phyloP scores from a whole-genome alignment of 129 eudicot species.

The Artemisia argyi region DNA sequence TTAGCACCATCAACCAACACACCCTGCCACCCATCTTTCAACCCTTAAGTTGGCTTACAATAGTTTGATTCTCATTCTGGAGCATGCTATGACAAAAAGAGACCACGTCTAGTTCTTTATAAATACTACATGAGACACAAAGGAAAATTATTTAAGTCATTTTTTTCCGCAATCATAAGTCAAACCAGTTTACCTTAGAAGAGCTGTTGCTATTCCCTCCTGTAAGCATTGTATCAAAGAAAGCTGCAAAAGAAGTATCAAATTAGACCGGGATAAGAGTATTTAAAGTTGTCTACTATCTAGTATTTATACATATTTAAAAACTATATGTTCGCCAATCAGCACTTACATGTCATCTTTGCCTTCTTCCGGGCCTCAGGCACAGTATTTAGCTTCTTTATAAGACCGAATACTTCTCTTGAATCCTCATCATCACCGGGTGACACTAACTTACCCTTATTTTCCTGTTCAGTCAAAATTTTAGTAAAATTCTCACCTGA shows the following conservation, averaged over 20 bases:
- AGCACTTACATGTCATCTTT: conserved; percentile 57
- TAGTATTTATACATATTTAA: background rate
- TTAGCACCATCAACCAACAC: too few species aligned
- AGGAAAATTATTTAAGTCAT: too few species aligned
- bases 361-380: conserved; percentile 59
- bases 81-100: too few species aligned
- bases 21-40: too few species aligned
- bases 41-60: too few species aligned
- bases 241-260: conserved; percentile 51
- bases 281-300: background rate
- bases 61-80: too few species aligned
- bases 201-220: conserved; percentile 68
- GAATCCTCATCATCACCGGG: conserved; percentile 66
- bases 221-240: conserved; percentile 58
- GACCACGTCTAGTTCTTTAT: too few species aligned
- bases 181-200: background rate
- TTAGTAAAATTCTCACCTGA: conserved; percentile 1
- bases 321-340: conserved; percentile 3
- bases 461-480: conserved; percentile 43
- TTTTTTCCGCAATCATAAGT: too few species aligned
- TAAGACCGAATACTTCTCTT: conserved; percentile 78
- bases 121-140: too few species aligned
- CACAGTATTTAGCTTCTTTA: conserved; percentile 65
- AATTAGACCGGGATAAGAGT: conserved; percentile 5
- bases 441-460: conserved; percentile 46